A percentile compares a stretch with the other conserved stretches of the same genome.
Evolutionary conservation across 129 eudicot genomes (phyloP).

Genomic region (Cynara cardunculus): DNA sequence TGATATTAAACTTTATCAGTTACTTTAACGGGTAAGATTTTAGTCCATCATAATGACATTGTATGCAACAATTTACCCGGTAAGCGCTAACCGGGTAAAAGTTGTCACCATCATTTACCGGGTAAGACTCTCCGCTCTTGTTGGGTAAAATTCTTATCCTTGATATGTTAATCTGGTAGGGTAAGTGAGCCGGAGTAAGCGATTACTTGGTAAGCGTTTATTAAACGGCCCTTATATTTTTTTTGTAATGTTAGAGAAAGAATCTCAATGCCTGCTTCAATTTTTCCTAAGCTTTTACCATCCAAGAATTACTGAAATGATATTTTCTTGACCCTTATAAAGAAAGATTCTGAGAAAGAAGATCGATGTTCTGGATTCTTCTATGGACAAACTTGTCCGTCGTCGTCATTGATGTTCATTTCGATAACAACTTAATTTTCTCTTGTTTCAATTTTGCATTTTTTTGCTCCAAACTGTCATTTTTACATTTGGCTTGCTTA

Average conservation of each 20-base stretch:
- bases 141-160: no score
- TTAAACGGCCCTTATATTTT: background rate
- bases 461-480: background rate
- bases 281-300: background rate
- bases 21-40: no score
- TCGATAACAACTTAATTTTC: background rate
- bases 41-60: no score
- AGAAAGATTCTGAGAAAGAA: slow-evolving; percentile 70
- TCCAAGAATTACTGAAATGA: background rate
- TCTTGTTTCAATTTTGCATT: background rate
- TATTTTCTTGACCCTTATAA: slow-evolving; percentile 41
- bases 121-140: no score
- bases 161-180: no score
- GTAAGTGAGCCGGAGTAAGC: no score
- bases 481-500: background rate
- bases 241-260: background rate
- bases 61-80: no score
- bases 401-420: slow-evolving; percentile 51
- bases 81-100: no score
- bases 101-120: no score
- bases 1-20: no score
- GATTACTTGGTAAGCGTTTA: no score
- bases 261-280: background rate
- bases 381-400: slow-evolving; percentile 56
- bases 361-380: slow-evolving; percentile 84